Evolutionary conservation across 192 early-diverging fungal species (phyloP).

Genomic region (Backusella circina): DNA sequence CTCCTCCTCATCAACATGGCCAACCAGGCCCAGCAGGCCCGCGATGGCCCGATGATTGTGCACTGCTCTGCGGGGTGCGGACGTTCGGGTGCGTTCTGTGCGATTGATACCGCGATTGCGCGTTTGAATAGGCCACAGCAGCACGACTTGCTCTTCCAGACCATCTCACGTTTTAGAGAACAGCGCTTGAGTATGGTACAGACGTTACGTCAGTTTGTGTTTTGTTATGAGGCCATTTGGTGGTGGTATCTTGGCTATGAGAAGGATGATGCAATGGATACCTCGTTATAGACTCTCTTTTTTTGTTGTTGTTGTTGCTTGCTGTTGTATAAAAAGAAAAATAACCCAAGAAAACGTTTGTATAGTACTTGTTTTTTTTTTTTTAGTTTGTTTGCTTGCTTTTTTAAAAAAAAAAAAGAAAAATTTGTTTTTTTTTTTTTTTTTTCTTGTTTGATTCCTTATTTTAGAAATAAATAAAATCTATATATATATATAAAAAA

Average conservation of each 20-base stretch:
- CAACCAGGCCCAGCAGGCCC: neutral
- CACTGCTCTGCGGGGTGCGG: constrained; percentile 61
- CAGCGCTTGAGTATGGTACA: constrained; percentile 85
- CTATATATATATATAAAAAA: neutral
- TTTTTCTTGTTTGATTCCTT: neutral
- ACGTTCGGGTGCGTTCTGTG: constrained; percentile 58
- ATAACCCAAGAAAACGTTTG: no score
- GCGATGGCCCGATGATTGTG: constrained; percentile 25
- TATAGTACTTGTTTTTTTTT: neutral
- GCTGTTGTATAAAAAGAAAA: no score
- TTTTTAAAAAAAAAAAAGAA: neutral
- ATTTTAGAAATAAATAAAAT: neutral
- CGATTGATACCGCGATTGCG: constrained; percentile 48
- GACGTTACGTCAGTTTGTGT: constrained; percentile 75
- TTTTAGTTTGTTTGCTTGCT: neutral
- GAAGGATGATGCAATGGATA: neutral
- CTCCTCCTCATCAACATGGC: constrained; percentile 56
- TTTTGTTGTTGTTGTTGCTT: neutral
- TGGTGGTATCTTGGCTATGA: constrained; percentile 43
- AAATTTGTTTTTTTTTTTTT: neutral
- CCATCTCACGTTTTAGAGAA: constrained; percentile 65
- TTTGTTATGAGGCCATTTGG: constrained; percentile 78
- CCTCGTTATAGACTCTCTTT: neutral
- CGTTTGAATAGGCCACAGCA: constrained; percentile 40
- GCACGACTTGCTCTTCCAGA: constrained; percentile 47